Percentiles rank a stretch among this genome's conserved stretches.
Evolutionary conservation across 106 monocot species (phyloP).

Genomic region (Xerophyta viscosa): DNA sequence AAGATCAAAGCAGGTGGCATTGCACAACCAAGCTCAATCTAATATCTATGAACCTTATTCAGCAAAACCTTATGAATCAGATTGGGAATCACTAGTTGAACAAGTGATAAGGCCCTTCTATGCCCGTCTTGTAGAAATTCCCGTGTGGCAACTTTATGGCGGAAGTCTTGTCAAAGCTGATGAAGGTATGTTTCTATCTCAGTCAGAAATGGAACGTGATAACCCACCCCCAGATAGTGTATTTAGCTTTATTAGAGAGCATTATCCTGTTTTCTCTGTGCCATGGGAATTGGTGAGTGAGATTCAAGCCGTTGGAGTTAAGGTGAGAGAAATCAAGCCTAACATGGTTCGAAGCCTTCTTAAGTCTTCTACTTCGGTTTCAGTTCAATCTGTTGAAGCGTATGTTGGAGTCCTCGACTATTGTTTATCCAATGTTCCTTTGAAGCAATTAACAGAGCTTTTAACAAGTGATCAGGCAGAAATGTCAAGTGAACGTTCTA

Average conservation of each 20-base stretch:
- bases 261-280: constrained; percentile 96
- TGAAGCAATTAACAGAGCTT: constrained; percentile 18
- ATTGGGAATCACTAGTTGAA: constrained; percentile 77
- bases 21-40: constrained; percentile 9
- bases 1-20: constrained; percentile 35
- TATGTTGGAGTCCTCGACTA: constrained; percentile 93
- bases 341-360: constrained; percentile 94
- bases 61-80: constrained; percentile 33
- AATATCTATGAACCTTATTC: constrained; percentile 5
- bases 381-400: constrained; percentile 61
- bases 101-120: constrained; percentile 94
- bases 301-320: constrained; percentile 80
- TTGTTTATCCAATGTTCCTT: constrained; percentile 76
- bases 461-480: constrained; percentile 10
- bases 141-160: constrained; percentile 90
- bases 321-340: constrained; percentile 83
- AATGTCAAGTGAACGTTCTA: constrained; percentile 5
- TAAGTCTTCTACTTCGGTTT: constrained; percentile 59
- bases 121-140: constrained; percentile 80
- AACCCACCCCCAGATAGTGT: constrained; percentile 64
- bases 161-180: constrained; percentile 90
- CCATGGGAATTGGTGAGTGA: constrained; percentile 87
- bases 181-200: constrained; percentile 94
- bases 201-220: constrained; percentile 30
- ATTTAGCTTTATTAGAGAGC: constrained; percentile 92